Conservation (phyloP, 1,284 basidiomycete species). For the Cryptococcus jaspeensis region DNA sequence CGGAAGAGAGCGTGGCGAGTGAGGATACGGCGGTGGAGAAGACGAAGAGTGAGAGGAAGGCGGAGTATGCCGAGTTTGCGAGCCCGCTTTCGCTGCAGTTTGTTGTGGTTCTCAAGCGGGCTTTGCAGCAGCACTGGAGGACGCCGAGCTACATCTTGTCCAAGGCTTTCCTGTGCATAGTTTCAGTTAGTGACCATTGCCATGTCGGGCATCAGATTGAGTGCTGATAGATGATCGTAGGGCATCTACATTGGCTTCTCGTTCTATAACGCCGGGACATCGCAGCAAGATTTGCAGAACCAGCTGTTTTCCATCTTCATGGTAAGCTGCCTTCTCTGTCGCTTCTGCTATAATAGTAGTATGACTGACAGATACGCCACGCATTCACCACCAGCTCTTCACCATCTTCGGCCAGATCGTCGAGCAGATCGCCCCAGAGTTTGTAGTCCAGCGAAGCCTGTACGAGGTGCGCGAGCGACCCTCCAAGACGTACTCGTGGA, state of each 20-base stretch:
- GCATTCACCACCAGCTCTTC: slow-evolving; percentile 31
- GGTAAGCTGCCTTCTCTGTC: slow-evolving; percentile 28
- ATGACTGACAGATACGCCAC: too few relatives aligned
- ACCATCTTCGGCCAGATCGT: slow-evolving; percentile 49
- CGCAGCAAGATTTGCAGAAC: slow-evolving; percentile 72
- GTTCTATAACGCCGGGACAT: slow-evolving; percentile 66
- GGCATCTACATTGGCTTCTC: slow-evolving; percentile 55
- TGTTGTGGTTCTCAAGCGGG: slow-evolving; percentile 57
- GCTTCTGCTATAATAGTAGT: too few relatives aligned
- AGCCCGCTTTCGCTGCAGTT: slow-evolving; percentile 58
- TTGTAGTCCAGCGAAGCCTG: slow-evolving; percentile 56
- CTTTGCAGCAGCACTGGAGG: slow-evolving; percentile 60
- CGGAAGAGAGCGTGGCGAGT: too few relatives aligned
- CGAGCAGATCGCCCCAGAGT: slow-evolving; percentile 52
- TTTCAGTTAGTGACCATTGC: too few relatives aligned
- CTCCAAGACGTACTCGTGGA: slow-evolving; percentile 48
- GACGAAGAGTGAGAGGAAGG: slow-evolving; percentile 19
- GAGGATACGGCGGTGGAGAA: slow-evolving; percentile 35
- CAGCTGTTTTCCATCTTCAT: slow-evolving; percentile 66
- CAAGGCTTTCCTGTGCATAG: slow-evolving; percentile 58
- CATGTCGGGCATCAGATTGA: too few relatives aligned
- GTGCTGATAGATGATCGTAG: too few relatives aligned
- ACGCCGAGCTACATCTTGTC: slow-evolving; percentile 72
- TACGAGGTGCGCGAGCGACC: slow-evolving; percentile 64
- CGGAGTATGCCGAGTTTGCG: slow-evolving; percentile 57